Conservation (phyloP, 192 early-diverging fungal genomes). For the Irineochytrium annulatum region DNA sequence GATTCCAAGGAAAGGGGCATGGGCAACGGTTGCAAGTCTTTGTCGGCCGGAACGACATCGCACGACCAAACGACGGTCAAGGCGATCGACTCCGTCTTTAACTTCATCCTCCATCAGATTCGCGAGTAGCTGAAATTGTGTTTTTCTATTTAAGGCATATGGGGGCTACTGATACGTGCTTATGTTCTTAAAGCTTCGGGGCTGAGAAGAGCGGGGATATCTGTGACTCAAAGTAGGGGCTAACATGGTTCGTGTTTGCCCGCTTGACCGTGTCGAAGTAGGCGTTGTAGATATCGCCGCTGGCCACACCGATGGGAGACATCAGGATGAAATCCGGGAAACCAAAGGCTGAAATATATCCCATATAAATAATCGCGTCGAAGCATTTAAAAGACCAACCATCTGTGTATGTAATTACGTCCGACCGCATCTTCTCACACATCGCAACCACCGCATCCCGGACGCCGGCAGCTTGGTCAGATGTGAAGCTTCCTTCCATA, state of each 20-base stretch:
- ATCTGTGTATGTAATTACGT: slow-evolving; percentile 81
- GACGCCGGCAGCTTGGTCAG: slow-evolving; percentile 62
- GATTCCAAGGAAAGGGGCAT: neutral
- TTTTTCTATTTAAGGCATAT: too few species aligned
- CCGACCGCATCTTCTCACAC: slow-evolving; percentile 68
- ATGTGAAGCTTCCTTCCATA: slow-evolving; percentile 2
- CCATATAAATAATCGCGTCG: neutral
- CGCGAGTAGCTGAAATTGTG: too few species aligned
- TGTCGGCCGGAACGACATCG: slow-evolving; percentile 9
- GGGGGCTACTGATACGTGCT: too few species aligned
- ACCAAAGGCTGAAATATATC: slow-evolving; percentile 58
- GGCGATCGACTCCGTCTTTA: slow-evolving; percentile 17
- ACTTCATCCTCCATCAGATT: too few species aligned
- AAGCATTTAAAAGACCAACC: slow-evolving; percentile 13
- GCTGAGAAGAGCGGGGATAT: slow-evolving; percentile 80
- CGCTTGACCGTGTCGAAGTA: slow-evolving; percentile 82
- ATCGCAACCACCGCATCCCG: slow-evolving; percentile 58
- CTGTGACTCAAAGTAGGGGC: slow-evolving; percentile 74
- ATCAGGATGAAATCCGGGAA: slow-evolving; percentile 85
- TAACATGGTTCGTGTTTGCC: slow-evolving; percentile 66
- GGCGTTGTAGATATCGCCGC: slow-evolving; percentile 73
- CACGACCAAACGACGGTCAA: slow-evolving; percentile 18
- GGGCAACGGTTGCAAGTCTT: neutral
- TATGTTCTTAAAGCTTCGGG: too few species aligned
- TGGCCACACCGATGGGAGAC: slow-evolving; percentile 80